Conservation (phyloP, 176 grass and related monocot genomes). For the Chloris gayana region DNA sequence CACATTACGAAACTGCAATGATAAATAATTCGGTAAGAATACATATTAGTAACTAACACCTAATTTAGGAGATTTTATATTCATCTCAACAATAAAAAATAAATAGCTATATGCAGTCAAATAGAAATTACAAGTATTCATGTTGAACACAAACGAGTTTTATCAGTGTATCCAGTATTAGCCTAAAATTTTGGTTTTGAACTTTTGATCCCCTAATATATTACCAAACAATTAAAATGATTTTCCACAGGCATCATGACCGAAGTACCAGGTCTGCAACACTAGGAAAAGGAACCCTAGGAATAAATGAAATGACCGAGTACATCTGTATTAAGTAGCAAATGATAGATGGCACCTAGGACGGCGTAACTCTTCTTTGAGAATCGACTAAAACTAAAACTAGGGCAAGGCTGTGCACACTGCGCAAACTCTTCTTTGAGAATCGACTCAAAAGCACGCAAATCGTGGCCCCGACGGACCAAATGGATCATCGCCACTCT, state of each 20-base stretch:
- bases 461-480: not conserved
- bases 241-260: not conserved
- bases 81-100: not conserved
- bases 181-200: not conserved
- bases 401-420: not conserved
- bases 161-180: not conserved
- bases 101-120: not conserved
- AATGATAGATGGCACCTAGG: not conserved
- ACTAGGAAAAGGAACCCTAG: constrained; percentile 23
- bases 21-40: not conserved
- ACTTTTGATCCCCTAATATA: not conserved
- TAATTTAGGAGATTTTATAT: not conserved
- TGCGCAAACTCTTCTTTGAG: not conserved
- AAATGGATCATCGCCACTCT: too few relatives aligned
- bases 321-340: not conserved
- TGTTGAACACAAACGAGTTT: not conserved
- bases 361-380: not conserved
- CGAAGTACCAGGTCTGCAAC: not conserved
- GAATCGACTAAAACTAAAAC: not conserved
- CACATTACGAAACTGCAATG: not conserved
- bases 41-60: not conserved
- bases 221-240: not conserved
- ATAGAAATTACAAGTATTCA: constrained; percentile 9
- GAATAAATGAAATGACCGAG: not conserved
- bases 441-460: not conserved